Evolutionary conservation across 495 filamentous ascomycete genomes (phyloP).

Genomic region (Penicillium riverlandense): DNA sequence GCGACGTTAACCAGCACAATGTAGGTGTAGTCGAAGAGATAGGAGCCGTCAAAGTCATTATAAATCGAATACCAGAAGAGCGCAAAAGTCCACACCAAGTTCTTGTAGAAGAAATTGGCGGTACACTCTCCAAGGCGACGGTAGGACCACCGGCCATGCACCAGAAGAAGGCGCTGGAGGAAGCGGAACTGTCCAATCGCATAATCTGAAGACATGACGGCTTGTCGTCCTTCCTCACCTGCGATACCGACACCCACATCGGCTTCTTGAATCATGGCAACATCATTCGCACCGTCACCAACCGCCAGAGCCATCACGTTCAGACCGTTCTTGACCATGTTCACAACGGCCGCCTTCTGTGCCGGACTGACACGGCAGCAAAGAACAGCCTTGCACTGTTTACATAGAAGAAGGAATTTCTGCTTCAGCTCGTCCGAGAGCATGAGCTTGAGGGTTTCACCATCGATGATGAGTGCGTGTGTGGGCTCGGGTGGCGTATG

Average conservation of each 20-base stretch:
- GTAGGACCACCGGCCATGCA: conserved; percentile 97
- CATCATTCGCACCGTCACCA: conserved; percentile 97
- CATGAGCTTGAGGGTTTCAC: conserved; percentile 86
- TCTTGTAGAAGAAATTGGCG: conserved; percentile 99
- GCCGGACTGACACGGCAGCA: conserved; percentile 97
- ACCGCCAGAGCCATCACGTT: conserved; percentile 97
- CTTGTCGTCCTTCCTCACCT: conserved; percentile 92
- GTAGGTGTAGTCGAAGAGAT: conserved; percentile 97
- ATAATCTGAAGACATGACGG: conserved; percentile 98
- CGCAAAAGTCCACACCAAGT: conserved; percentile 95
- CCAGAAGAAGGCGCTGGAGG: conserved; percentile 81
- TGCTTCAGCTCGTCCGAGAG: conserved; percentile 75
- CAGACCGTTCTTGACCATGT: conserved; percentile 87
- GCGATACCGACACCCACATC: conserved; percentile 98
- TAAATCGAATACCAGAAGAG: conserved; percentile 98
- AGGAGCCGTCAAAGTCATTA: conserved; percentile 90
- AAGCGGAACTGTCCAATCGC: conserved; percentile 98
- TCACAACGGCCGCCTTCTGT: conserved; percentile 96
- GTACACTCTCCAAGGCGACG: conserved; percentile 86
- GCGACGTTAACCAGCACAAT: conserved; percentile 93
- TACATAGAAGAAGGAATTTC: conserved; percentile 91
- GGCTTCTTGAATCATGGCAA: conserved; percentile 99
- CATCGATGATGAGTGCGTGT: conserved; percentile 96
- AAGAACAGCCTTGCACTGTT: conserved; percentile 93
- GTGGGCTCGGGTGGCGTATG: conserved; percentile 81